Percentiles rank a stretch among this genome's conserved stretches.
Conservation (phyloP, 1,284 basidiomycete species). For the Ustilago vetiveriae region DNA sequence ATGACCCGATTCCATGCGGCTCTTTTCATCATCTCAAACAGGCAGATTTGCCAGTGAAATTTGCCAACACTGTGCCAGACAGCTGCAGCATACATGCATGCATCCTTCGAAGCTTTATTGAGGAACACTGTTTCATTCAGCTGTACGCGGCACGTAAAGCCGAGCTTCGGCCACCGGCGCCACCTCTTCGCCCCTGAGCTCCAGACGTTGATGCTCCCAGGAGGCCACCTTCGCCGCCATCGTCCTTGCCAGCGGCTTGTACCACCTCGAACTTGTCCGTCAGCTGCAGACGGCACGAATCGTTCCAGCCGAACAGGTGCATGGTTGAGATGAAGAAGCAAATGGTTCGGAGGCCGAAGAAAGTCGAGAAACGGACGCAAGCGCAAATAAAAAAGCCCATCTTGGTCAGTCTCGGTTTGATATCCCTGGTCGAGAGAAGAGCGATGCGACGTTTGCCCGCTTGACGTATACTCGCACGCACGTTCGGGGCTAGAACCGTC, state of each 20-base stretch:
- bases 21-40: too few species aligned
- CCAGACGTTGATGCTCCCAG: background rate
- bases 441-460: too few species aligned
- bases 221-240: slow-evolving; percentile 14
- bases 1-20: too few species aligned
- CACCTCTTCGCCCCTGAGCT: slow-evolving; percentile 11
- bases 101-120: too few species aligned
- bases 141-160: slow-evolving; percentile 29
- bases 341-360: too few species aligned
- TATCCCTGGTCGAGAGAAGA: too few species aligned
- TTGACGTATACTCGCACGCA: background rate
- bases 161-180: slow-evolving; percentile 9
- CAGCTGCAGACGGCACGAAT: slow-evolving; percentile 25
- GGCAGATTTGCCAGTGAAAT: too few species aligned
- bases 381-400: too few species aligned
- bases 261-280: slow-evolving; percentile 60
- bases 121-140: background rate
- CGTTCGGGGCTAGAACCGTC: background rate
- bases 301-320: background rate
- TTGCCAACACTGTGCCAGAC: too few species aligned
- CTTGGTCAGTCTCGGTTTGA: slow-evolving; percentile 10
- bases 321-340: too few species aligned
- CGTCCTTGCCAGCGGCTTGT: slow-evolving; percentile 27
- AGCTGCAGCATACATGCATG: background rate
- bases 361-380: too few species aligned